A percentile compares a stretch with the other conserved stretches of the same genome.
phyloP scores from a whole-genome alignment of 2,329 filamentous ascomycete species.

The Fusarium drepaniforme region DNA sequence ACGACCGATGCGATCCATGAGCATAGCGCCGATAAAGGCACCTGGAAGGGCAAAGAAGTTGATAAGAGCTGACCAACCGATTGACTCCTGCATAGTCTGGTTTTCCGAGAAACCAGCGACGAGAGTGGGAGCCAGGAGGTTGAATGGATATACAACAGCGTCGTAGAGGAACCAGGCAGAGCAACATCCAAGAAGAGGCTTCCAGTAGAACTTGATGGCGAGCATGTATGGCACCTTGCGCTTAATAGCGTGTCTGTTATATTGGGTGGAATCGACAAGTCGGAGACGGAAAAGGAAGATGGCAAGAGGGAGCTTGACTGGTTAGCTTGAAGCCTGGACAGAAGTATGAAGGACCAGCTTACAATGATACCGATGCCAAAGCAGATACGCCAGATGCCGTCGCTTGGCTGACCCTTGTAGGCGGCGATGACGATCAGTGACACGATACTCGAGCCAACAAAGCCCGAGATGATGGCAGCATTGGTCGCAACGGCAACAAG shows the following conservation, averaged over 20 bases:
- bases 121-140: slow-evolving; percentile 52
- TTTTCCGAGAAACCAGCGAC: slow-evolving; percentile 40
- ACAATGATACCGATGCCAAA: slow-evolving; percentile 60
- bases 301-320: slow-evolving; percentile 57
- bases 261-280: slow-evolving; percentile 64
- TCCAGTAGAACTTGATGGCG: slow-evolving; percentile 67
- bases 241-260: slow-evolving; percentile 66
- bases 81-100: slow-evolving; percentile 27
- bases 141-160: slow-evolving; percentile 59
- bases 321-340: background rate
- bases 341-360: background rate
- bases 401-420: slow-evolving; percentile 19
- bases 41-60: slow-evolving; percentile 58
- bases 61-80: slow-evolving; percentile 52
- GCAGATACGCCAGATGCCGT: slow-evolving; percentile 60
- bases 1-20: slow-evolving; percentile 61
- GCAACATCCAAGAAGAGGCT: slow-evolving; percentile 63
- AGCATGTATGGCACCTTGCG: slow-evolving; percentile 61
- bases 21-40: slow-evolving; percentile 61
- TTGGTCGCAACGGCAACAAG: slow-evolving; percentile 5
- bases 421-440: slow-evolving; percentile 45
- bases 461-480: slow-evolving; percentile 50
- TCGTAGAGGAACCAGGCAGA: slow-evolving; percentile 68
- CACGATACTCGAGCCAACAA: slow-evolving; percentile 61
- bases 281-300: slow-evolving; percentile 69